These are phyloP conservation scores for Tolypocladium inflatum DNA, from an alignment of 2,329 filamentous ascomycete species.

Conservation along the genomic window DNA sequence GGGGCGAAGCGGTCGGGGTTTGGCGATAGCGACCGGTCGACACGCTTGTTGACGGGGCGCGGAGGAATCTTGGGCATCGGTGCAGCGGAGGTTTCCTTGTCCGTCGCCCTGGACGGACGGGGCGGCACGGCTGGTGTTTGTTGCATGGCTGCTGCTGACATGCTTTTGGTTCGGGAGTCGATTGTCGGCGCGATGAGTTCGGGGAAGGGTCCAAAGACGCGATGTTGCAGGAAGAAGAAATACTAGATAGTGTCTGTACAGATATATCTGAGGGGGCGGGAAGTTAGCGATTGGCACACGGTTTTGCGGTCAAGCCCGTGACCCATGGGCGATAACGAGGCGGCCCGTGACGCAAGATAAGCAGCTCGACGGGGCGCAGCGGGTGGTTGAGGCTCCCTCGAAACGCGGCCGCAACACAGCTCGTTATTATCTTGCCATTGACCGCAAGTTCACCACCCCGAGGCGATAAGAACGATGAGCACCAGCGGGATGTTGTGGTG, in stretches of 20 bases:
- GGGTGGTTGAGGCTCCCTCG: background rate
- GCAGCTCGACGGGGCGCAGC: background rate
- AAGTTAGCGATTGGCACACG: background rate
- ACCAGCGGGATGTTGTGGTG: background rate
- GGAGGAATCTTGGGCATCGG: constrained; percentile 64
- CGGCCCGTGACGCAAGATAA: constrained; percentile 3
- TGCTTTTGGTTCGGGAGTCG: constrained; percentile 14
- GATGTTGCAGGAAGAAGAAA: background rate
- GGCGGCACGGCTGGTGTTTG: constrained; percentile 45
- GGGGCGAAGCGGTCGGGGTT: constrained; percentile 70
- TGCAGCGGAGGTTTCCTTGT: constrained; percentile 28
- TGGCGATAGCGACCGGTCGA: constrained; percentile 70
- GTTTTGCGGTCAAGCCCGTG: background rate
- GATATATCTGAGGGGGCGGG: background rate
- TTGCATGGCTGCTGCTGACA: constrained; percentile 42
- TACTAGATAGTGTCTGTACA: background rate
- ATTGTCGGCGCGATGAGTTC: background rate
- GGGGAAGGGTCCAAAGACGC: background rate
- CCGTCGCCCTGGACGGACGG: constrained; percentile 42
- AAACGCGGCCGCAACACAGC: background rate
- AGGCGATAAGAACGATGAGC: background rate
- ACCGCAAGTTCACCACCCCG: background rate
- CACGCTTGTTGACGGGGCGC: constrained; percentile 60
- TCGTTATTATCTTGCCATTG: background rate
- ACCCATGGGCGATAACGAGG: background rate